A percentile compares a stretch with the other conserved stretches of the same genome.
These are phyloP conservation scores for Cynara cardunculus DNA, from an alignment of 129 eudicot genomes.

Conservation along the genomic window DNA sequence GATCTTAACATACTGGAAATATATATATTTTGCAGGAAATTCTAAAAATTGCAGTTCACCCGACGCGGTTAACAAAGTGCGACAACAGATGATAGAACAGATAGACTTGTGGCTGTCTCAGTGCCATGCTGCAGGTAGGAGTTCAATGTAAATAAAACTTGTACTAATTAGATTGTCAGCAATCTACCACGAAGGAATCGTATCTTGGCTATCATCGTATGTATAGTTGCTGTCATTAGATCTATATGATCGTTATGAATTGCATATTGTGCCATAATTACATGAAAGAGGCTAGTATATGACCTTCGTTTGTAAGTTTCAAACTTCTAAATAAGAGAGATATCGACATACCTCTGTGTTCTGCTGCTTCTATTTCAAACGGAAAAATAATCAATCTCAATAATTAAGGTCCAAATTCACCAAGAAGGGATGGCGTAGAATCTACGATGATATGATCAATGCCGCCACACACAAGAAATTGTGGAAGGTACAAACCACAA, in stretches of 20 bases:
- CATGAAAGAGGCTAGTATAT: neutral
- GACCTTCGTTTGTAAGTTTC: slow-evolving; percentile 16
- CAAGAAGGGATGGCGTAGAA: neutral
- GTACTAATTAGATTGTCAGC: neutral
- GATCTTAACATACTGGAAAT: no score
- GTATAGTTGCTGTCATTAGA: slow-evolving; percentile 2
- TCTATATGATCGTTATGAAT: slow-evolving; percentile 1
- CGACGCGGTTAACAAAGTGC: slow-evolving; percentile 78
- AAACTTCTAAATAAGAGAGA: neutral
- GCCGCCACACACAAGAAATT: neutral
- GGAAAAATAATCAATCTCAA: neutral
- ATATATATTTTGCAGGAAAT: slow-evolving; percentile 44
- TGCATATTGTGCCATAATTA: neutral
- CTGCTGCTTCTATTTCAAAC: neutral
- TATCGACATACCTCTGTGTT: neutral
- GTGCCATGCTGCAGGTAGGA: slow-evolving; percentile 51
- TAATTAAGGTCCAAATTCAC: neutral
- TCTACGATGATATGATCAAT: neutral
- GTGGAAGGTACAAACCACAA: slow-evolving; percentile 3
- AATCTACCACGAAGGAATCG: neutral
- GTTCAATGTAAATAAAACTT: slow-evolving; percentile 32
- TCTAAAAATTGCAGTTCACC: slow-evolving; percentile 73
- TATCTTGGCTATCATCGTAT: neutral
- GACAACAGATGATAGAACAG: slow-evolving; percentile 54
- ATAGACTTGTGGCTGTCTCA: slow-evolving; percentile 93